Evolutionary conservation across 768 basidiomycete species (phyloP), one percentile per base, ranked within the genome.

Genomic region (Agrocybe praecox): DNA sequence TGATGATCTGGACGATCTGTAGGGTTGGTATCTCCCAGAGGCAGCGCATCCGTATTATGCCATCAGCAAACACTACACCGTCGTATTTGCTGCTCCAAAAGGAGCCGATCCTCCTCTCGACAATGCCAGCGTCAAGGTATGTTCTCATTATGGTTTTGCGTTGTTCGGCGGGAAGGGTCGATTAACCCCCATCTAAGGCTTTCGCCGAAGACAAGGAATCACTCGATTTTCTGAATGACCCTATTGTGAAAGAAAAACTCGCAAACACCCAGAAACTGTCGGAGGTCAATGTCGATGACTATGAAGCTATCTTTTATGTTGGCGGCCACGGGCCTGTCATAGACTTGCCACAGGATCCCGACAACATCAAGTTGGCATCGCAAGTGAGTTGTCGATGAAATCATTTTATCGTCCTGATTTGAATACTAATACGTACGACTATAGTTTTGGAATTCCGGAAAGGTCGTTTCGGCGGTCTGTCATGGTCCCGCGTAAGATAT

Each of bases 21-120:
- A 88, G 87, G 89, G 90, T 19, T 91, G 86, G 86, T 92, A 85
- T 70, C 78, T 91, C 26, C 87, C 89, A 6, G 90, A 94, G 68
- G 84, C 84, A 12, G 87, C 87, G 0, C 89, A 90, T 67, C 88
- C 88, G 1, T 89, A 87, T 71, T 87, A 85, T 64, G 68, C 78
- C 53, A 74, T 87, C 26, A 65, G 68, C 2, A 79, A 81, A 19
- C 75, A 83, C 54, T 76, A 73, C 62, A 72, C 70, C 32, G 80
- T 89, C 63, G 84, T 83, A 52, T 84, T 86, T 60, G 87, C 85
- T 1, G 74, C 84, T 1, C 85, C 86, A 9, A 70, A 69, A 10
- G 88, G 88, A 55, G 80, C 89, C 19, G 86, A 87, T 61, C 88
- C 90, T 6, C 89, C 90, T 0, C 60, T 93, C 22, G 90, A 92